A percentile compares a stretch with the other conserved stretches of the same genome.
phyloP scores from a whole-genome alignment of 345 rosid species.

The Trapa bicornis region DNA sequence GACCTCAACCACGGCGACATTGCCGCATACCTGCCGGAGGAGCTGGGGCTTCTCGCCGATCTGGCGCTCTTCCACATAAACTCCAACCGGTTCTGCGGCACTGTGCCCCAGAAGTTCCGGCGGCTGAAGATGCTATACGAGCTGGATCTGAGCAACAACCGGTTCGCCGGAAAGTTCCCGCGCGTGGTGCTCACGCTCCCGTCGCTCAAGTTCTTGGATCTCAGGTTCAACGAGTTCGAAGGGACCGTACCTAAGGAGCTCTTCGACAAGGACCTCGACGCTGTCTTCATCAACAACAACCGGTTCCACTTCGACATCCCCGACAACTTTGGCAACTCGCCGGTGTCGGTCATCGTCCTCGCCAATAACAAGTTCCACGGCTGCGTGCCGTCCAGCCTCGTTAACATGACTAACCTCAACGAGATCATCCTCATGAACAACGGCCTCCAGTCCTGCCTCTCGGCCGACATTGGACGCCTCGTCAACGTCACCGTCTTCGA shows the following conservation, averaged over 20 bases:
- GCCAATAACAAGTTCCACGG: constrained; percentile 71
- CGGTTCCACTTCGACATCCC: constrained; percentile 65
- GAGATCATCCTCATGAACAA: constrained; percentile 66
- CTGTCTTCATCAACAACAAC: constrained; percentile 67
- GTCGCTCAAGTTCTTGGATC: constrained; percentile 61
- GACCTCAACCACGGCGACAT: constrained; percentile 82
- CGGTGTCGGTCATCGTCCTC: constrained; percentile 73
- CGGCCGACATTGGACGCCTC: constrained; percentile 47
- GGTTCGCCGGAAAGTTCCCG: constrained; percentile 76
- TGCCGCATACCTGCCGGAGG: constrained; percentile 70
- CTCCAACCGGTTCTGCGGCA: constrained; percentile 72
- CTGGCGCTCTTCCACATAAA: constrained; percentile 80
- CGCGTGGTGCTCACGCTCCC: constrained; percentile 46
- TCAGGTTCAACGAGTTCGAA: constrained; percentile 77
- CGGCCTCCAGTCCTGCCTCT: constrained; percentile 60
- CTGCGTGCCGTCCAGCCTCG: constrained; percentile 61
- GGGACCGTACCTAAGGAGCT: constrained; percentile 61
- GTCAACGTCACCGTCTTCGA: constrained; percentile 63
- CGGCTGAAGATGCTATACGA: constrained; percentile 48
- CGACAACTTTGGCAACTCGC: constrained; percentile 67
- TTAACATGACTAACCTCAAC: constrained; percentile 61
- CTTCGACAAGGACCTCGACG: constrained; percentile 55
- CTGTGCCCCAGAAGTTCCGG: constrained; percentile 45
- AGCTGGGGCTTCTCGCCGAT: constrained; percentile 65
- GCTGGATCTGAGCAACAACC: constrained; percentile 87